Evolutionary conservation across 1,284 basidiomycete species (phyloP), one percentile per base, ranked within the genome.

Genomic region (Sanghuangporus baumii): DNA sequence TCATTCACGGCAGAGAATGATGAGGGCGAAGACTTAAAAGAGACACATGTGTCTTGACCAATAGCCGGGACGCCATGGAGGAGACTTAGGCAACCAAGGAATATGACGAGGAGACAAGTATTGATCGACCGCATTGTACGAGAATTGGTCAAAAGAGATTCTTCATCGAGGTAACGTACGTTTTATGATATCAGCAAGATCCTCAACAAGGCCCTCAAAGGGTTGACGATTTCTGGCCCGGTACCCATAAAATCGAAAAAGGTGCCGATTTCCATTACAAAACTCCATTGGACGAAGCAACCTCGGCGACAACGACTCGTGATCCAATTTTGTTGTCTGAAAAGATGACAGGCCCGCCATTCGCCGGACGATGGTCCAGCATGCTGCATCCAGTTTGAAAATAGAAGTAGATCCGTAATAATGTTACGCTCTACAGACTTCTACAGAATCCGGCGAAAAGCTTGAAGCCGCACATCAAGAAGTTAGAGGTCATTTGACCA

Each of bases 1-100:
- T 75, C 74, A 63, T 70, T 73, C 51, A 82, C 81, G 63, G 84
- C 71, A 12, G 80, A 57, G 64, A 76, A 74, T 5, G 74, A 66
- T 74, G 79, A 62, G 0, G 68, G 61, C 20, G 71, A 68, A 18
- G 52, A n/a, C 16, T 38, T 54, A 67, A 76, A 74, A 7, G 71
- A 69, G 64, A 74, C 73, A 65, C 73, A 74, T 31, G 71, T 69
- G 8, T 65, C 62, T 61, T 76, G 73, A 6, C 75, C 75, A 34
- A 76, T 76, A 12, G 72, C 72, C 38, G 66, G 63, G 8, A 69
- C 72, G 23, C 23, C 1, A 11, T 7, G 8, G 52, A 54, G 26
- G 31, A 23, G 37, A 37, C 4, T 9, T 14, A 54, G 37, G 6
- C 1, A 16, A 7, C 20, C 34, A 36, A 54, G 52, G 52, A 54